Evolutionary conservation across 495 filamentous ascomycete species (phyloP).

Genomic region (Tuber microsphaerosporum): DNA sequence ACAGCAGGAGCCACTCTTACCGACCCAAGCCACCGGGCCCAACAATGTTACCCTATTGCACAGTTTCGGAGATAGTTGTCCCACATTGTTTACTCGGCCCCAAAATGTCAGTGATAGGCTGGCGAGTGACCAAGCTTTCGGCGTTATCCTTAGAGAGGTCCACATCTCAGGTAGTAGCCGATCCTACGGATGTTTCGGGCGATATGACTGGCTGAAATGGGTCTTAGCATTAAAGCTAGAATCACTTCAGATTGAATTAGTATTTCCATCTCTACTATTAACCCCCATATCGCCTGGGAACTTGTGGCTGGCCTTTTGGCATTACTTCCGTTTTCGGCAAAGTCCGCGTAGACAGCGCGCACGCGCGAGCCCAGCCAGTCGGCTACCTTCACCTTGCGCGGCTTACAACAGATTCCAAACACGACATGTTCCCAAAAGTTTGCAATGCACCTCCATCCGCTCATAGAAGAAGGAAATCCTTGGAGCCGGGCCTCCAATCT

Average conservation of each 20-base stretch:
- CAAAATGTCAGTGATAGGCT: neutral
- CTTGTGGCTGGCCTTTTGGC: neutral
- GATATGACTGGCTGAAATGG: neutral
- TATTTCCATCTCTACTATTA: neutral
- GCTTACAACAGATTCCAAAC: neutral
- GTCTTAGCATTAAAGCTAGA: neutral
- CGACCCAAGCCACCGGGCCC: neutral
- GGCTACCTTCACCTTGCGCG: neutral
- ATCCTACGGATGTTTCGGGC: neutral
- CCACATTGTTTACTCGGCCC: neutral
- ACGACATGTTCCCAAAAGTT: neutral
- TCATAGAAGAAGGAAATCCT: neutral
- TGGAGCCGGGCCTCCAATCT: neutral
- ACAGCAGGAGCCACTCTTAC: neutral
- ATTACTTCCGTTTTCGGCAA: neutral
- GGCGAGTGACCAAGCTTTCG: neutral
- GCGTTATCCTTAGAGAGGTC: neutral
- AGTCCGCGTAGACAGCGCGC: neutral
- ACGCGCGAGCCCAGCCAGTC: neutral
- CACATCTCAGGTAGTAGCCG: neutral
- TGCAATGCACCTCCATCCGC: neutral
- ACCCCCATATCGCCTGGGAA: neutral
- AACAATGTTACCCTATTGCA: neutral
- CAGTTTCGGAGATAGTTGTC: neutral
- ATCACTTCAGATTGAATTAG: neutral